These are phyloP conservation scores for Solanum hybrid DNA, from an alignment of 305 asterid species.

Conservation along the genomic window DNA sequence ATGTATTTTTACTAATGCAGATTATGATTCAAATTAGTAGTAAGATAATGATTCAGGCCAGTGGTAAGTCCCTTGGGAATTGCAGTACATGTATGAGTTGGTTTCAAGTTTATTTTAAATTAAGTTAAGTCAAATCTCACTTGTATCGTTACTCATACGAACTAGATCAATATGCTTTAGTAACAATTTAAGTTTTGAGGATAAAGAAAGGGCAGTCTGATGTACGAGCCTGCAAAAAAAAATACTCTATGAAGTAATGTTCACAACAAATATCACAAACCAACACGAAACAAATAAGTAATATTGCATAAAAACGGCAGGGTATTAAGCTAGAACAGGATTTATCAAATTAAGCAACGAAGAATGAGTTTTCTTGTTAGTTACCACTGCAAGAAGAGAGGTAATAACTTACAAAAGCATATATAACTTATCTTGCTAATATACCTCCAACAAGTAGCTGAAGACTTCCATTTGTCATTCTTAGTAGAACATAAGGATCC, in stretches of 20 bases:
- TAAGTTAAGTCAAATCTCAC: neutral
- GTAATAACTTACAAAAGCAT: neutral
- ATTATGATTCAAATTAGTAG: neutral
- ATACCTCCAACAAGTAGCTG: constrained; percentile 97
- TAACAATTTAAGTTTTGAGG: neutral
- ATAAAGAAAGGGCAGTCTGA: neutral
- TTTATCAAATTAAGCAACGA: neutral
- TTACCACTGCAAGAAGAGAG: neutral
- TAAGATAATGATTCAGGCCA: neutral
- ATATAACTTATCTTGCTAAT: neutral
- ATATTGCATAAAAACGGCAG: neutral
- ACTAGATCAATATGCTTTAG: neutral
- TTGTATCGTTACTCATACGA: neutral
- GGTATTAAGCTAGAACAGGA: neutral
- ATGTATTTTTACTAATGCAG: neutral
- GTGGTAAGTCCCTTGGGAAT: neutral
- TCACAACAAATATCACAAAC: neutral
- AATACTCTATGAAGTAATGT: neutral
- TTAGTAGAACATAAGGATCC: constrained; percentile 85
- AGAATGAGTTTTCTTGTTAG: neutral
- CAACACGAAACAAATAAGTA: neutral
- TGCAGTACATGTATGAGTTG: neutral
- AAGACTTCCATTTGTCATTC: constrained; percentile 89
- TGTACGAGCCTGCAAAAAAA: neutral
- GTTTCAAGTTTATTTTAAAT: neutral